Evolutionary conservation across 371 early-diverging fungal species (phyloP), one percentile per base, ranked within the genome.

Genomic region (Apophysomyces trapeziformis): DNA sequence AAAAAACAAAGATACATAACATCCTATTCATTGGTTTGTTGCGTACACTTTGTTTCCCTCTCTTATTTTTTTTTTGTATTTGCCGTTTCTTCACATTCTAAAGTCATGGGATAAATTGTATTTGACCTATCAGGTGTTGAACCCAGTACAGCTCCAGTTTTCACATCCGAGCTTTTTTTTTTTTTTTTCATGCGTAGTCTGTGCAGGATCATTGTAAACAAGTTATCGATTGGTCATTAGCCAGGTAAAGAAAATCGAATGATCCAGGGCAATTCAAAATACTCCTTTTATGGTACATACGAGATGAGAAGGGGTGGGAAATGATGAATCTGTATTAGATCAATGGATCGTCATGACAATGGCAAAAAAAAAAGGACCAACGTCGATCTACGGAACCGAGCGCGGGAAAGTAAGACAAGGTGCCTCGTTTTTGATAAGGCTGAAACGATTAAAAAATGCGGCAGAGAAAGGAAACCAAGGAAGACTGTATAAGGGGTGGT

Each of bases 11-110:
- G 32, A 26, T 26, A 26, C 32, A 26, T 26, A 26, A 26, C 32
- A 26, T 26, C 32, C 2, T 26, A 26, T 26, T 26, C 2, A 26
- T 26, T 26, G 32, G 32, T 54, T 38, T 56, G 6, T 63, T 38
- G 37, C 57, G 12, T 62, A 5, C 54, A 41, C 32, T 26, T 26
- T 50, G 54, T 50, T 26, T 26, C 21, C 2, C 21, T 50, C 16
- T 50, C 54, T 26, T 5, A 7, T 2, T 21, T 32, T 9, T 50
- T 4, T 26, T 26, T 26, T 26, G 1, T 26, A 21, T 41, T 50
- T 50, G 16, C 54, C 54, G 54, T 50, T 50, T 50, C 35, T 50
- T 50, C 11, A 26, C 54, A 50, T 50, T 50, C 21, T 50, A 41
- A 11, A 41, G 5, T 21, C 21, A 18, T 50, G 54, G 54, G 54